Conservation (phyloP, 768 basidiomycete genomes). For the Cytidiella melzeri region DNA sequence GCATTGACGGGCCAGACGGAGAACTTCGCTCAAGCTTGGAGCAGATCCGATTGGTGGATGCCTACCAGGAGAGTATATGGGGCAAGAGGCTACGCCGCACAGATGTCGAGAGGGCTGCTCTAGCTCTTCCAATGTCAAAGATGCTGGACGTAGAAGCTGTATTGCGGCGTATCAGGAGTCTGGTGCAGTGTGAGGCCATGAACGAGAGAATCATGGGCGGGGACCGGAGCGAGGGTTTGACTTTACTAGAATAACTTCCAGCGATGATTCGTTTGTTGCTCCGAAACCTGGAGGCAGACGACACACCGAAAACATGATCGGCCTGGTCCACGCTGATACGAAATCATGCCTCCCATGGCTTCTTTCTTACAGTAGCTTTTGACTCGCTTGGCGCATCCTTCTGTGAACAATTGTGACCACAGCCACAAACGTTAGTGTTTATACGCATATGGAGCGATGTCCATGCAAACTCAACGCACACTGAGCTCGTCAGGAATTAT, state of each 20-base stretch:
- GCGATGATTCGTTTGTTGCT: too few relatives aligned
- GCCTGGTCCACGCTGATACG: too few relatives aligned
- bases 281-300: too few relatives aligned
- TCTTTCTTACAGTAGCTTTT: slow-evolving; percentile 41
- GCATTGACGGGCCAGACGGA: not conserved
- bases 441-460: slow-evolving; percentile 6
- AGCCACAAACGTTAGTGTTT: slow-evolving; percentile 1
- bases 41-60: slow-evolving; percentile 42
- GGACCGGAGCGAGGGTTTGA: slow-evolving; percentile 34
- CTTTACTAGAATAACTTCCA: slow-evolving; percentile 10
- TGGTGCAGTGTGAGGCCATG: slow-evolving; percentile 44
- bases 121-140: slow-evolving; percentile 2
- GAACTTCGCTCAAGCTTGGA: too few relatives aligned
- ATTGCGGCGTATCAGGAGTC: slow-evolving; percentile 30
- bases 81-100: slow-evolving; percentile 43
- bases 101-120: slow-evolving; percentile 38
- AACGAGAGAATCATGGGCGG: slow-evolving; percentile 51
- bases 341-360: slow-evolving; percentile 56
- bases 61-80: slow-evolving; percentile 54
- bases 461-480: too few relatives aligned
- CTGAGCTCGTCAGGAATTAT: slow-evolving; percentile 60
- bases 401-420: slow-evolving; percentile 37
- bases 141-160: slow-evolving; percentile 4
- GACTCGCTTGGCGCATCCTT: slow-evolving; percentile 53
- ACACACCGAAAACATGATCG: too few relatives aligned